Base-by-base conservation (phyloP, 306 rosid genomes). In the Corylus avellana region DNA sequence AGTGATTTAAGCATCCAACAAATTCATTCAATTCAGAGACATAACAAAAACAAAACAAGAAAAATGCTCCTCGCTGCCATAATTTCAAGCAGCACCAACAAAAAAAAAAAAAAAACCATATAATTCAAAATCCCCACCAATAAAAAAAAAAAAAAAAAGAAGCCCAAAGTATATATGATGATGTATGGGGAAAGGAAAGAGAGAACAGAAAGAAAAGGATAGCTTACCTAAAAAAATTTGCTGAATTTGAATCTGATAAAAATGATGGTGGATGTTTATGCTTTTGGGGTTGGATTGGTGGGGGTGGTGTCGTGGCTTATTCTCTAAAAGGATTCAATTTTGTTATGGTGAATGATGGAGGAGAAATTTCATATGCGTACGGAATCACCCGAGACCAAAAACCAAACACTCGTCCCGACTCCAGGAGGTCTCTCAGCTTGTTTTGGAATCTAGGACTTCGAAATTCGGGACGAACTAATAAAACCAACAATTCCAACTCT, bases 211-310 rank as follows among this genome's bases (percentile, higher is more conserved):
- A 42, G 27, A 68, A 68, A 68, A 42, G 51, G 51, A 42, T 2
- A 18, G 32, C 8, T n/a, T 10, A 39, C 72, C 72, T 68, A 22
- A 67, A 18, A 18, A 68, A 18, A 6, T 0, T 18, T 18, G 48
- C 72, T 39, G 72, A 42, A 68, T 39, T 44, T 68, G 72, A 68
- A 8, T 68, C 72, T 68, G 13, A 37, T 37, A 64, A 64, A 13
- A 64, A 68, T 2, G 11, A 46, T 68, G 27, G 4, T 42, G 18
- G 69, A 27, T 0, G 18, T 59, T 14, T 35, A 62, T 29, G 44
- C 42, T 62, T 68, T 42, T 42, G 53, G 72, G 49, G 49, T 68
- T n/a, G 48, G 12, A 67, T 17, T 37, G 20, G 10, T 7, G 9
- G 71, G 62, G 57, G 18, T 8, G 47, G 71, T 17, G 20, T 37